Evolutionary conservation across 345 rosid genomes (phyloP), one percentile per base, ranked within the genome.

Genomic region (Lepidium africanum): DNA sequence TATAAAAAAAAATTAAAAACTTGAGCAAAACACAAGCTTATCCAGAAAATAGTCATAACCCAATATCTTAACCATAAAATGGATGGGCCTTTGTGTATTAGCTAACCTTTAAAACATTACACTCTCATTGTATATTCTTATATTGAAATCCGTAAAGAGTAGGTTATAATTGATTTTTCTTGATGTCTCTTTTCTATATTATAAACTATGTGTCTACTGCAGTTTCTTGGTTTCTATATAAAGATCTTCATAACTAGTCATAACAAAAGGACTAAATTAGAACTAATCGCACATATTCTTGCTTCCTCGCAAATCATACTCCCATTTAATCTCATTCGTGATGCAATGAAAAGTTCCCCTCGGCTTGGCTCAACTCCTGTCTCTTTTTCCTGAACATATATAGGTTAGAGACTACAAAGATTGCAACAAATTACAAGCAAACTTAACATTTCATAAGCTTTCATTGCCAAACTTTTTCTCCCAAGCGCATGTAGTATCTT

Each of bases 21-120:
- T n/a, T n/a, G n/a, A n/a, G n/a, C n/a, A n/a, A n/a, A n/a, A n/a
- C n/a, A n/a, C n/a, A n/a, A n/a, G n/a, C n/a, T n/a, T n/a, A n/a
- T n/a, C n/a, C n/a, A n/a, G n/a, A n/a, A n/a, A n/a, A n/a, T n/a
- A n/a, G n/a, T n/a, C n/a, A n/a, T n/a, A 74, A 87, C n/a, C 71
- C 79, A 42, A 81, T 95, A 70, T 95, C 91, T 81, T 78, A 80
- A 77, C 74, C 68, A 10, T 97, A 97, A 63, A 95, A 95, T 75
- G 84, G 97, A 53, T 91, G 99, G 99, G 97, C 99, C 69, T 95
- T 81, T 82, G 99, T 95, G 99, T 94, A 40, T 54, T 14, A 68
- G 14, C 66, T 11, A 15, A 36, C 3, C 25, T 19, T 57, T 45
- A 56, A 64, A 25, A 56, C 42, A 51, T 67, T 35, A 10, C 37